A percentile compares a stretch with the other conserved stretches of the same genome.
Evolutionary conservation across 75 land plant genomes (phyloP).

Genomic region (Selaginella tamariscina): DNA sequence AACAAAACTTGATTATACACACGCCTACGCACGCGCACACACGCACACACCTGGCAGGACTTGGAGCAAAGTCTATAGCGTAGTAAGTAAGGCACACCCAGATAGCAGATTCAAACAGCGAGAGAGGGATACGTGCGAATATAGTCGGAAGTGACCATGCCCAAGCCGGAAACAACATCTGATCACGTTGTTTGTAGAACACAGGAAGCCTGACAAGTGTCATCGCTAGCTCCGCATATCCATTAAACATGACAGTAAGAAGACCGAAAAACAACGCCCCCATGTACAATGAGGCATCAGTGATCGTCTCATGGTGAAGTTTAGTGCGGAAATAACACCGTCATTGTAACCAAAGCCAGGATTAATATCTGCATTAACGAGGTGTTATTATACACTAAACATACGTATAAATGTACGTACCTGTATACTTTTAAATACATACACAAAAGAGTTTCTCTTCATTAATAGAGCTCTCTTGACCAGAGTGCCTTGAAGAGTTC

Average conservation of each 20-base stretch:
- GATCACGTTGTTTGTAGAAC: slow-evolving; percentile 7
- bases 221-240: not conserved
- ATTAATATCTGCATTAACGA: not conserved
- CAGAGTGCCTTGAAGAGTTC: slow-evolving; percentile 5
- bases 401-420: not conserved
- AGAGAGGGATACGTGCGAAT: not conserved
- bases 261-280: slow-evolving; percentile 12
- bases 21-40: not conserved
- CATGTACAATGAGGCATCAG: not conserved
- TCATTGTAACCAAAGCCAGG: slow-evolving; percentile 1
- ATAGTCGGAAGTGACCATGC: not conserved
- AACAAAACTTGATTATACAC: not conserved
- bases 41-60: not conserved
- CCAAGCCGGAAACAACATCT: slow-evolving; percentile 3
- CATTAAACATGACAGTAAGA: slow-evolving; percentile 5
- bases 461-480: not conserved
- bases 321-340: not conserved
- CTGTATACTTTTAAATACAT: not conserved
- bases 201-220: not conserved
- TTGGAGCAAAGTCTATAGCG: not conserved
- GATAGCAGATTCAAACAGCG: not conserved
- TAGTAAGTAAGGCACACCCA: slow-evolving; percentile 6
- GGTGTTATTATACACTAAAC: not conserved
- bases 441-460: slow-evolving; percentile 9
- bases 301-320: not conserved